Base-by-base conservation (phyloP, 371 early-diverging fungal species). In the Nematocida sp. region DNA sequence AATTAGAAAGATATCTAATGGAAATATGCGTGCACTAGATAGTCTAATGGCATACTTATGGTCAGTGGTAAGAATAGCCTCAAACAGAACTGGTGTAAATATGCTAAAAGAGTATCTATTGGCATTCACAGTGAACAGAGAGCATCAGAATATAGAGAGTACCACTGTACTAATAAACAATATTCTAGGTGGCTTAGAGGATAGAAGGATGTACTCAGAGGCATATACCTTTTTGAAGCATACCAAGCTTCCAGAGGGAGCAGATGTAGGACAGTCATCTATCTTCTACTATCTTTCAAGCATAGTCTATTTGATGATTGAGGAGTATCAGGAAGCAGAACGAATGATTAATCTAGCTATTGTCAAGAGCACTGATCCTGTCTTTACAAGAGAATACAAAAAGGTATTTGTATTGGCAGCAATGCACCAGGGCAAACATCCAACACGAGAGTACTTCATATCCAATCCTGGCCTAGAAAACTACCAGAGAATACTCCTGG, bases 401-500 rank as follows among this genome's bases (percentile, higher is more conserved):
- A 66, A 66, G 47, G 58, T 60, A 11, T 32, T 58, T 21, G 47
- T 66, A 2, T n/a, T 66, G 29, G 35, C 67, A 34, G 13, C 4
- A 5, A n/a, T 66, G 46, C 67, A 66, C 49, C 60, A 57, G 67
- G 67, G 67, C 2, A 66, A 54, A 46, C 58, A 57, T 40, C 67
- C 67, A 2, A 40, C 4, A 34, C 23, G 43, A 25, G 53, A 48
- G 19, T 57, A 35, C 53, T 66, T 66, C 32, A 2, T 11, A 32
- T 19, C 7, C 3, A 53, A 66, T 35, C 43, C 38, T 2, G 55
- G 41, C n/a, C 67, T 66, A 31, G 23, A 47, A 25, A 21, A 23
- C 19, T 66, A 66, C 48, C 54, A 60, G 47, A 60, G 58, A 19
- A 43, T 66, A 9, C 67, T 66, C 7, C 41, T 57, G 27, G 29